These are phyloP conservation scores for Talaromyces sp. DNA, from an alignment of 2,329 filamentous ascomycete species.

Conservation along the genomic window DNA sequence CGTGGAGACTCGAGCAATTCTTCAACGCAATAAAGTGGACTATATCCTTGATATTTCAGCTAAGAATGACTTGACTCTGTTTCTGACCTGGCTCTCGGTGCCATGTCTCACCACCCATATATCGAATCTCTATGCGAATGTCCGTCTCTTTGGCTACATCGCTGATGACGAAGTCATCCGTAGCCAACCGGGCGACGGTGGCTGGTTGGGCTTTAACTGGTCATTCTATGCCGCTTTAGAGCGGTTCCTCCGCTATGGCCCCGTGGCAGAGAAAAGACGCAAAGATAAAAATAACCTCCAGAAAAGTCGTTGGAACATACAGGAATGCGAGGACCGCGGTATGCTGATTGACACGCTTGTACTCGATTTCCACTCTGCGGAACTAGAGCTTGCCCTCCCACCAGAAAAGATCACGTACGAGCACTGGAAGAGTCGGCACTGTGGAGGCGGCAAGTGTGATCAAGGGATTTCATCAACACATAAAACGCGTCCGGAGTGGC, in stretches of 20 bases:
- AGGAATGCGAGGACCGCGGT: not conserved
- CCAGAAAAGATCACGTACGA: not conserved
- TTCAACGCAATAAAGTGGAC: not conserved
- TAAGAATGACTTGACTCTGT: not conserved
- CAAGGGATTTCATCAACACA: not conserved
- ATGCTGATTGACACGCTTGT: not conserved
- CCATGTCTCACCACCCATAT: slow-evolving; percentile 1
- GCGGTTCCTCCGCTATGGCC: slow-evolving; percentile 10
- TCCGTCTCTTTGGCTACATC: slow-evolving; percentile 3
- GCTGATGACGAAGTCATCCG: not conserved
- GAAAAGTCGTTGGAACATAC: not conserved
- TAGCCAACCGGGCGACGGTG: not conserved
- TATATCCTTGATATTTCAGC: slow-evolving; percentile 5
- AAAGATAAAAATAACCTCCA: not conserved
- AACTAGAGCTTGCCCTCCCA: not conserved
- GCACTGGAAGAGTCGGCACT: not conserved
- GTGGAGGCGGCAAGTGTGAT: not conserved
- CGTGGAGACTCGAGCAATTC: not conserved
- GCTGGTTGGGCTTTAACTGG: slow-evolving; percentile 3
- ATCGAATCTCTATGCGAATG: not conserved
- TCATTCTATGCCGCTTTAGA: not conserved
- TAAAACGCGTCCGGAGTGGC: slow-evolving; percentile 5
- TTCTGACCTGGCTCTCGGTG: slow-evolving; percentile 6
- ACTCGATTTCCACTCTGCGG: slow-evolving; percentile 3
- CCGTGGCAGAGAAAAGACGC: not conserved